These are phyloP conservation scores for Saccharum officinarum DNA, from an alignment of 176 grass and related monocot species.

Conservation along the genomic window DNA sequence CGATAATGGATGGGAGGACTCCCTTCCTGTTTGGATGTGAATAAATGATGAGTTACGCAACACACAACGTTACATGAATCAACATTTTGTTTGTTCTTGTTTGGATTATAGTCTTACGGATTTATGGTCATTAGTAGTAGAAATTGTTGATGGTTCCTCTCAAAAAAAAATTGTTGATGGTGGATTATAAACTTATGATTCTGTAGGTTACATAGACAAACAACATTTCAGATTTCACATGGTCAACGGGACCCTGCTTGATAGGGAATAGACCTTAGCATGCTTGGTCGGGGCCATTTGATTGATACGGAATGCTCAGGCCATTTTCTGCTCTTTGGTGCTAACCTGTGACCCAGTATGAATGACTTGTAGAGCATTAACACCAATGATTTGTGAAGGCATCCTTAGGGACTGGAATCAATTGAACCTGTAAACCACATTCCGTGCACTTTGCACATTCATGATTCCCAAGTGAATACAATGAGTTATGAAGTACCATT, in stretches of 20 bases:
- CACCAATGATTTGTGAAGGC: neutral
- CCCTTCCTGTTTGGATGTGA: neutral
- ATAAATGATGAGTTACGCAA: constrained; percentile 14
- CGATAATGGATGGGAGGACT: neutral
- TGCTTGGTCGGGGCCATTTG: neutral
- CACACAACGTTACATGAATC: neutral
- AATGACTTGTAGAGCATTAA: neutral
- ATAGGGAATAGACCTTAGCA: neutral
- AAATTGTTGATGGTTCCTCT: too few relatives aligned
- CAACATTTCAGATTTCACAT: constrained; percentile 4
- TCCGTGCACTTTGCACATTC: neutral
- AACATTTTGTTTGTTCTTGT: neutral
- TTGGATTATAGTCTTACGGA: neutral
- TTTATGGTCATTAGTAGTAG: neutral
- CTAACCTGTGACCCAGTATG: neutral
- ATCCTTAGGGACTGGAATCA: neutral
- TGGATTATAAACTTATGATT: neutral
- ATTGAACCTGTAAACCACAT: constrained; percentile 4
- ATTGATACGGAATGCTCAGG: neutral
- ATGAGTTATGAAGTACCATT: neutral
- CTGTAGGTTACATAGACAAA: neutral
- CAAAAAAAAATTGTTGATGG: neutral
- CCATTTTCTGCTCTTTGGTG: constrained; percentile 16
- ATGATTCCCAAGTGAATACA: neutral
- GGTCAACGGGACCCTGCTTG: neutral